A percentile compares a stretch with the other conserved stretches of the same genome.
Conservation (phyloP, 1,284 basidiomycete genomes). For the Peniophora sp. region DNA sequence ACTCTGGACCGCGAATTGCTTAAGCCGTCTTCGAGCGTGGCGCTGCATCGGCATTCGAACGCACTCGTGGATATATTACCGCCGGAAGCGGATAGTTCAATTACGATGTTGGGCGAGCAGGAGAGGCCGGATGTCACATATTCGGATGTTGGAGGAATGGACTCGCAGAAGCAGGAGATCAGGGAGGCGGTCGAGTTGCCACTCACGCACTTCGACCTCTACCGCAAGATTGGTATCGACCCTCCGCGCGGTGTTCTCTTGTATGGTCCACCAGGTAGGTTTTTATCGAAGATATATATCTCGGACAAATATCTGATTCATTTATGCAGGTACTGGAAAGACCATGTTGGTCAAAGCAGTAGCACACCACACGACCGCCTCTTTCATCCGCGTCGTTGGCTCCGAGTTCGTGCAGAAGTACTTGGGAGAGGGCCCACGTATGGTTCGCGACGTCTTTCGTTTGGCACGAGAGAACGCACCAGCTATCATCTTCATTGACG, state of each 20-base stretch:
- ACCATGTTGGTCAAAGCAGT: constrained; percentile 99
- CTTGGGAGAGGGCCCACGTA: constrained; percentile 97
- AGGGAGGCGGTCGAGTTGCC: constrained; percentile 97
- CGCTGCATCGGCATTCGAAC: constrained; percentile 97
- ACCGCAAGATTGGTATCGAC: constrained; percentile 99
- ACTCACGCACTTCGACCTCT: constrained; percentile 95
- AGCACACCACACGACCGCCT: constrained; percentile 93
- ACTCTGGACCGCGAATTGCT: constrained; percentile 96
- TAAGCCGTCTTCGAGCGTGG: constrained; percentile 95
- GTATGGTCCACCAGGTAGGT: constrained; percentile 85
- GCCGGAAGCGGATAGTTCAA: constrained; percentile 97
- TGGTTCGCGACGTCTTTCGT: constrained; percentile 99
- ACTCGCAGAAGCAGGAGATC: constrained; percentile 98
- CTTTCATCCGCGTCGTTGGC: constrained; percentile 97
- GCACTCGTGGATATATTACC: constrained; percentile 97
- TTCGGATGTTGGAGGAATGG: constrained; percentile 93
- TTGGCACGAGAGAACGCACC: constrained; percentile 96
- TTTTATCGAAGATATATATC: not conserved
- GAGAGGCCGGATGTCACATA: constrained; percentile 93
- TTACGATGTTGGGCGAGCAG: constrained; percentile 88
- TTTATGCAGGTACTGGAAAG: constrained; percentile 84
- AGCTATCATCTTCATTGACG: constrained; percentile 99
- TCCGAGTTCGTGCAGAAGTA: constrained; percentile 99
- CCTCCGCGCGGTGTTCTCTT: constrained; percentile 91
- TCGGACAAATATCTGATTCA: not conserved